Percentiles rank a stretch among this genome's conserved stretches.
These are phyloP conservation scores for Candida sanyiensis DNA, from an alignment of 805 yeast species.

Conservation along the genomic window DNA sequence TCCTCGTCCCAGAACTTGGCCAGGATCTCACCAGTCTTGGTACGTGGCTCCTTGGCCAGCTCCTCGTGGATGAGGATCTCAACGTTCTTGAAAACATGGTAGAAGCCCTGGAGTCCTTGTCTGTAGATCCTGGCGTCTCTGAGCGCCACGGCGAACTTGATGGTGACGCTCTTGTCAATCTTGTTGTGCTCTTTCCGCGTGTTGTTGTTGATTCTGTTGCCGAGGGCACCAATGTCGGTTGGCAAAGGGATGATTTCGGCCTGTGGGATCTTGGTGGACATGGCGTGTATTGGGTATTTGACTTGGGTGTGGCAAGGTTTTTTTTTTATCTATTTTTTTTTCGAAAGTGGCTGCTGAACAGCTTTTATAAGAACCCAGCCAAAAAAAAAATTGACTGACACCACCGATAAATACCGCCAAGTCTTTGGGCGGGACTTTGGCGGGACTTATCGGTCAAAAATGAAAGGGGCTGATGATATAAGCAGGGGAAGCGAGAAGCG, in stretches of 20 bases:
- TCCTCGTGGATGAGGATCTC: conserved; percentile 48
- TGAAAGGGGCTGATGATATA: too few relatives aligned
- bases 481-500: too few relatives aligned
- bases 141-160: conserved; percentile 68
- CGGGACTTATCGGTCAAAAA: too few relatives aligned
- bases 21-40: conserved; percentile 37
- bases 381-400: too few relatives aligned
- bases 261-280: conserved; percentile 24
- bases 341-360: too few relatives aligned
- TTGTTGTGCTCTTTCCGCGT: conserved; percentile 63
- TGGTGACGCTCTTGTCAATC: conserved; percentile 61
- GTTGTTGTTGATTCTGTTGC: conserved; percentile 69
- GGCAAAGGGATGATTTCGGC: conserved; percentile 69
- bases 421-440: too few relatives aligned
- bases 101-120: conserved; percentile 73
- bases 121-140: conserved; percentile 72
- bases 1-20: conserved; percentile 63
- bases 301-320: too few relatives aligned
- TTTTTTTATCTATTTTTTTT: too few relatives aligned
- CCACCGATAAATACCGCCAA: too few relatives aligned
- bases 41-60: conserved; percentile 29
- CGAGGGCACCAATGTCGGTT: conserved; percentile 77
- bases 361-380: too few relatives aligned
- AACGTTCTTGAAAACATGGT: conserved; percentile 61
- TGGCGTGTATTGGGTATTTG: background rate